These are phyloP conservation scores for Thecaphora thlaspeos DNA, from an alignment of 1,284 basidiomycete genomes.

Conservation along the genomic window DNA sequence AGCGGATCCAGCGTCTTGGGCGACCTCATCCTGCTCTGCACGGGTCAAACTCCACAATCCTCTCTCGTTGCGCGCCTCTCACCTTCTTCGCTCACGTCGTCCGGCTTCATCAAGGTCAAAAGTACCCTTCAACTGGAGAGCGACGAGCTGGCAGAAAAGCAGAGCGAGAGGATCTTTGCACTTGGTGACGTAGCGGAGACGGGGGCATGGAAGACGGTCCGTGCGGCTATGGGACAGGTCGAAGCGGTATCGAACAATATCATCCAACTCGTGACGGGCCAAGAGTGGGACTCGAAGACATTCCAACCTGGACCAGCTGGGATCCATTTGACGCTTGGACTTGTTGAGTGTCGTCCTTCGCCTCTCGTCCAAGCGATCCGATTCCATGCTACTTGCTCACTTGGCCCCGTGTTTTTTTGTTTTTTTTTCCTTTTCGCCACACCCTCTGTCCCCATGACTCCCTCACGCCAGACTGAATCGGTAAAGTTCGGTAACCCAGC, in stretches of 20 bases:
- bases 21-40: slow-evolving; percentile 32
- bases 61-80: slow-evolving; percentile 11
- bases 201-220: slow-evolving; percentile 29
- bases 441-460: not conserved
- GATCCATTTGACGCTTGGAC: slow-evolving; percentile 21
- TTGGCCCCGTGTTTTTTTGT: not conserved
- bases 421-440: not conserved
- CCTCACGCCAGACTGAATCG: slow-evolving; percentile 13
- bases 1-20: slow-evolving; percentile 14
- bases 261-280: slow-evolving; percentile 4
- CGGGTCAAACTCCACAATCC: slow-evolving; percentile 34
- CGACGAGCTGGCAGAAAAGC: not conserved
- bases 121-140: slow-evolving; percentile 25
- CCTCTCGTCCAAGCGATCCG: no score
- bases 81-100: slow-evolving; percentile 9
- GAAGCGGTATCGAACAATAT: slow-evolving; percentile 24
- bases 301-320: slow-evolving; percentile 16
- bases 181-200: slow-evolving; percentile 29
- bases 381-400: not conserved
- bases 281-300: not conserved
- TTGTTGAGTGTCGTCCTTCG: no score
- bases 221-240: slow-evolving; percentile 24
- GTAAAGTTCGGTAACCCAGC: slow-evolving; percentile 29
- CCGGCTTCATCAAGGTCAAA: slow-evolving; percentile 28
- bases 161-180: slow-evolving; percentile 11